A percentile compares a stretch with the other conserved stretches of the same genome.
Conservation (phyloP, 1,284 basidiomycete species). For the Gymnopus androsaceus region DNA sequence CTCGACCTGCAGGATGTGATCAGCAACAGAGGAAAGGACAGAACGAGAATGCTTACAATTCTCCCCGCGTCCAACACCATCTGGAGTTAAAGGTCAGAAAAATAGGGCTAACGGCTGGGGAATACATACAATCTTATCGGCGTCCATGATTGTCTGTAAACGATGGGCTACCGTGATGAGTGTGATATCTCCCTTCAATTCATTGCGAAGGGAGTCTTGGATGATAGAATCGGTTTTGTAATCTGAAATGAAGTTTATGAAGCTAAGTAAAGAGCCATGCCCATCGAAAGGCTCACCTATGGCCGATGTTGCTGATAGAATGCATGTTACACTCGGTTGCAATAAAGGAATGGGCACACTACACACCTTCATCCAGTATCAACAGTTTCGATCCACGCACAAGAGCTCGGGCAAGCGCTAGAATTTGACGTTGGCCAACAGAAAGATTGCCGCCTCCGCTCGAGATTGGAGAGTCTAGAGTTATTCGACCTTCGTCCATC, state of each 20-base stretch:
- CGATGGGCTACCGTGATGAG: slow-evolving; percentile 71
- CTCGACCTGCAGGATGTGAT: slow-evolving; percentile 30
- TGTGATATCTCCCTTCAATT: slow-evolving; percentile 57
- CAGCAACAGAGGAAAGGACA: not conserved
- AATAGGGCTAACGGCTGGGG: slow-evolving; percentile 19
- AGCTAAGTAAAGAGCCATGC: no score
- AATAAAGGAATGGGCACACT: not conserved
- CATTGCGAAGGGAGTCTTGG: slow-evolving; percentile 56
- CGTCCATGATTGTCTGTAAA: slow-evolving; percentile 71
- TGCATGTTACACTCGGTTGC: not conserved
- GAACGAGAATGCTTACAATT: slow-evolving; percentile 11
- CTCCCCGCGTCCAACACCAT: slow-evolving; percentile 24
- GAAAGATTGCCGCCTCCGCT: slow-evolving; percentile 45
- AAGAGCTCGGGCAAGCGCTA: slow-evolving; percentile 19
- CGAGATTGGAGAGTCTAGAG: slow-evolving; percentile 55
- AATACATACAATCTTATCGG: slow-evolving; percentile 42
- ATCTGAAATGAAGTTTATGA: no score
- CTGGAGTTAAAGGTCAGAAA: slow-evolving; percentile 6
- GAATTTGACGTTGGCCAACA: slow-evolving; percentile 46
- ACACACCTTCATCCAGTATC: slow-evolving; percentile 60
- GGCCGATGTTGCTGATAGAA: slow-evolving; percentile 48
- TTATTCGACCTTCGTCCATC: slow-evolving; percentile 51
- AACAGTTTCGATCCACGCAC: slow-evolving; percentile 59
- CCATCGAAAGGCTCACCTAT: no score
- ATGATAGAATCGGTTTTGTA: slow-evolving; percentile 63